Conservation (phyloP, 129 eudicot genomes). For the Scalesia atractyloides region DNA sequence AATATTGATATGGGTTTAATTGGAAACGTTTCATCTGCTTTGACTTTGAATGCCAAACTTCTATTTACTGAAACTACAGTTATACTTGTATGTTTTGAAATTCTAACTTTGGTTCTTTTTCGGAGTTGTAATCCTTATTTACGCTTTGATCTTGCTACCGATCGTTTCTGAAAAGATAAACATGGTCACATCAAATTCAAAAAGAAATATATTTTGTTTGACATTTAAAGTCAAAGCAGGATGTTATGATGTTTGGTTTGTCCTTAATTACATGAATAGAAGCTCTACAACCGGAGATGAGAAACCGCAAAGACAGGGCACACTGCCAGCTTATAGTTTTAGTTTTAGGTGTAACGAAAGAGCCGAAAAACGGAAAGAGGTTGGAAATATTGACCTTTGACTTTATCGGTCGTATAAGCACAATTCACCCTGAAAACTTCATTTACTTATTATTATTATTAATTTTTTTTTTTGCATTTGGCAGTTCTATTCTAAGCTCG, state of each 20-base stretch:
- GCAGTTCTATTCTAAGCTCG: slow-evolving; percentile 87
- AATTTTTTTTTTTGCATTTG: slow-evolving; percentile 12
- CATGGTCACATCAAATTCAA: neutral
- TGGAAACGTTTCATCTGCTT: neutral
- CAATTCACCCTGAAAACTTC: neutral
- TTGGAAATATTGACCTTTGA: slow-evolving; percentile 26
- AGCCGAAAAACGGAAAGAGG: slow-evolving; percentile 93
- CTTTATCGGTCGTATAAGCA: neutral
- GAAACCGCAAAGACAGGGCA: slow-evolving; percentile 50
- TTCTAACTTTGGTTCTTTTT: neutral
- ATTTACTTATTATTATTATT: too few species aligned
- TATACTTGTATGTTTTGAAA: neutral
- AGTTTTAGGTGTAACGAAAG: slow-evolving; percentile 86
- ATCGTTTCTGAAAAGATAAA: neutral
- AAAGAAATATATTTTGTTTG: neutral
- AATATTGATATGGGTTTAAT: neutral
- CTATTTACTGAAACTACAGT: neutral
- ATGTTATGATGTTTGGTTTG: slow-evolving; percentile 14
- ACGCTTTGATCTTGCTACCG: neutral
- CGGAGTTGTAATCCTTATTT: neutral
- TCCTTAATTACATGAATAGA: slow-evolving; percentile 50
- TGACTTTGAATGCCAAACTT: slow-evolving; percentile 7
- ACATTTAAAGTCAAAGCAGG: slow-evolving; percentile 1
- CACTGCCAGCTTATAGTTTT: slow-evolving; percentile 67
- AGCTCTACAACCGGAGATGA: slow-evolving; percentile 49